Evolutionary conservation across 2,329 filamentous ascomycete genomes (phyloP), one percentile per base, ranked within the genome.

Genomic region (Colletotrichum gigasporum): DNA sequence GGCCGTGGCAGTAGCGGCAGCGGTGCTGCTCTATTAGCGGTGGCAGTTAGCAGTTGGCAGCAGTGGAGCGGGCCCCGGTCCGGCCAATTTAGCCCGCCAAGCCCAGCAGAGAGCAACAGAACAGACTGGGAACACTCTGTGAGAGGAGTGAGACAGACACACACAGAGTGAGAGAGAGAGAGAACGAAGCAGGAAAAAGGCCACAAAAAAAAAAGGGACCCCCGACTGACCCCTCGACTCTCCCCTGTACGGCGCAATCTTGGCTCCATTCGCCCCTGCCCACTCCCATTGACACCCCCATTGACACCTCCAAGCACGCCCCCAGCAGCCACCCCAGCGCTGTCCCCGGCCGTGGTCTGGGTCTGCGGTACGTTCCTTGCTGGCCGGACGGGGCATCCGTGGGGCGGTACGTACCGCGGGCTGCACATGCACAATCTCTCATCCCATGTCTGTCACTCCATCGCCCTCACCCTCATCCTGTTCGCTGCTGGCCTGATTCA

Each of bases 371-470:
- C 35, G 53, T 51, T 26, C 34, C 26, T 11, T 6, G 24, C n/a
- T 20, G 28, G 14, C 20, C 14, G 8, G 18, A n/a, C 18, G 2
- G n/a, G 3, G 9, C 11, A 5, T 42, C 34, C 35, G 50, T 55
- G 41, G 42, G 42, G n/a, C 42, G 42, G 14, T 62, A 61, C 56
- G 56, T 65, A 51, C 16, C 9, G 11, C 18, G 28, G 18, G 28
- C 7, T 26, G 34, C 30, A 35, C 50, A 62, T 54, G 26, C 62
- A 65, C 47, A 65, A 62, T 65, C 56, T 62, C 48, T 34, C 47
- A 30, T 60, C 61, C 56, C 55, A 63, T 63, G 54, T 59, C 60
- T 59, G 54, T 52, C 60, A 59, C 60, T 59, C 54, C 30, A 52
- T 39, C 44, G 45, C 60, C 54, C 54, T 63, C 54, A 63, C 45